These are phyloP conservation scores for Colletotrichum kahawae DNA, from an alignment of 2,329 filamentous ascomycete genomes.

Conservation along the genomic window DNA sequence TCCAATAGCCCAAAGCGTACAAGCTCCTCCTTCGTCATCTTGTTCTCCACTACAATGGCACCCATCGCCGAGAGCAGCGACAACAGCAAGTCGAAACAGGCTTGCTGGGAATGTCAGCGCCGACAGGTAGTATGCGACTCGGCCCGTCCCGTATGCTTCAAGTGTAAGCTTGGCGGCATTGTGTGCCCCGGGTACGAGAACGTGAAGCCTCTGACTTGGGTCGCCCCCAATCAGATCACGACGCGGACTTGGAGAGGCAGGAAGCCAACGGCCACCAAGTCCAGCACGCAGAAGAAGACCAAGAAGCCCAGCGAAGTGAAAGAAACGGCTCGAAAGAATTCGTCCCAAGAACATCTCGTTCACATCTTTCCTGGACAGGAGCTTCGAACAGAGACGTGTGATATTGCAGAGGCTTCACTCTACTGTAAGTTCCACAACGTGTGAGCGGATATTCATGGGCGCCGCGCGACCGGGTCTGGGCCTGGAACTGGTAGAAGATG, in stretches of 20 bases:
- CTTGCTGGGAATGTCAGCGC: constrained; percentile 48
- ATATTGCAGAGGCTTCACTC: not conserved
- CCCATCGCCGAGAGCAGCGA: not conserved
- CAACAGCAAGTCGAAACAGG: not conserved
- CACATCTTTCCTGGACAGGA: not conserved
- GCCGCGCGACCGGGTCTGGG: not conserved
- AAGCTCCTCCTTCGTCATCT: not conserved
- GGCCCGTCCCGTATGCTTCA: constrained; percentile 37
- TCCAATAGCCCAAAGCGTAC: not conserved
- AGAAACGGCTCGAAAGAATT: accelerated
- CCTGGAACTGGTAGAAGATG: not conserved
- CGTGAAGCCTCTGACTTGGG: constrained; percentile 40
- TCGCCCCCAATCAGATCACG: constrained; percentile 26
- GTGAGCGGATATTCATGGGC: not conserved
- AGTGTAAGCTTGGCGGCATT: constrained; percentile 34
- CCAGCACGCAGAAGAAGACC: not conserved
- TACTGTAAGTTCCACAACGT: constrained; percentile 9
- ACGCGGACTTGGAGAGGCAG: constrained; percentile 24
- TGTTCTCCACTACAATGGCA: not conserved
- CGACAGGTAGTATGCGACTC: constrained; percentile 44
- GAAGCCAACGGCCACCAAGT: not conserved
- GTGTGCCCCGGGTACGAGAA: constrained; percentile 44
- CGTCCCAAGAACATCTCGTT: not conserved
- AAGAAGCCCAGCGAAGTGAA: not conserved
- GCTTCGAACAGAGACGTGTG: constrained; percentile 6